Percentiles rank a stretch among this genome's conserved stretches.
Conservation (phyloP, 108 stramenopile genomes). For the Skeletonema costatum region DNA sequence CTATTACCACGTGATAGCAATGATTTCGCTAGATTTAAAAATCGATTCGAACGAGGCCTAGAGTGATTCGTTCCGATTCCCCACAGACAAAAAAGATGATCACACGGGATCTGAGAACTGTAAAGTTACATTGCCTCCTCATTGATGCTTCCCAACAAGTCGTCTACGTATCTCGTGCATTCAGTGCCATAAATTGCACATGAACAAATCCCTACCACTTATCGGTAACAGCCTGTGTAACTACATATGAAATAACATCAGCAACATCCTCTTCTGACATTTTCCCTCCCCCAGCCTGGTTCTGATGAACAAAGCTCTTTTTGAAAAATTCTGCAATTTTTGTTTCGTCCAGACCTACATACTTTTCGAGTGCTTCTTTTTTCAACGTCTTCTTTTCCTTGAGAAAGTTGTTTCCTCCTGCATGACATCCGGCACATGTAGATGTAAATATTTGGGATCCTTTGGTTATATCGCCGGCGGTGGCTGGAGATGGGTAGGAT, state of each 20-base stretch:
- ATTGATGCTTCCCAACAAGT: too few species aligned
- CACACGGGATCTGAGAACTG: too few species aligned
- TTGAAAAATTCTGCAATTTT: constrained; percentile 14
- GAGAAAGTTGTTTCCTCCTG: constrained; percentile 41
- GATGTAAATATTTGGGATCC: constrained; percentile 26
- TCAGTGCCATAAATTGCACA: too few species aligned
- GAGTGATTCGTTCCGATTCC: too few species aligned
- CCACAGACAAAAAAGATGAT: too few species aligned
- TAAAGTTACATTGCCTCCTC: too few species aligned
- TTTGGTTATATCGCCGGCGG: constrained; percentile 27
- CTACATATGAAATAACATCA: constrained; percentile 33
- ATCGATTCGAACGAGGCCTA: too few species aligned
- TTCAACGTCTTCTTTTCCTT: constrained; percentile 36
- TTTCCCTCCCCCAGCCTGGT: constrained; percentile 6
- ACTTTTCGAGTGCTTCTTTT: constrained; percentile 43
- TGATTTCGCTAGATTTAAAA: too few species aligned
- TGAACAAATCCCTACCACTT: constrained; percentile 25
- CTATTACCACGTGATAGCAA: too few species aligned
- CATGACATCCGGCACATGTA: constrained; percentile 41
- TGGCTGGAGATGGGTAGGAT: neutral
- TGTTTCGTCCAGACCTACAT: constrained; percentile 21
- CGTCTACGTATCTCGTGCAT: too few species aligned
- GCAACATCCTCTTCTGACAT: constrained; percentile 24
- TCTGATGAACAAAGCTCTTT: constrained; percentile 18
- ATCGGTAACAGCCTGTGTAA: constrained; percentile 37